Percentiles rank a stretch among this genome's conserved stretches.
Conservation (phyloP, 805 yeast genomes). For the Candida insectorum region DNA sequence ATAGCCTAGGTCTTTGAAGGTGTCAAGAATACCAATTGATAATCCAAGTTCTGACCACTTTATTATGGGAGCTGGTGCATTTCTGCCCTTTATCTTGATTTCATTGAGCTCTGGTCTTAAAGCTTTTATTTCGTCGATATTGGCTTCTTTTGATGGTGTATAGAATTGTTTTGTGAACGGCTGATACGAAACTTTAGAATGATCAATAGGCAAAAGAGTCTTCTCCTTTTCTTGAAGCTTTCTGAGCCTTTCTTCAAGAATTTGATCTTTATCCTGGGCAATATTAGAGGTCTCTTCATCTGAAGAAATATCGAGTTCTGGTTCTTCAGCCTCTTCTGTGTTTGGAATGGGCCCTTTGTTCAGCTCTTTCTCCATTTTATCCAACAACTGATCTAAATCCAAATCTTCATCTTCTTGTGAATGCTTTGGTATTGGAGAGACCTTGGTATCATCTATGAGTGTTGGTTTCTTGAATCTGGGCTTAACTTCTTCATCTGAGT, state of each 20-base stretch:
- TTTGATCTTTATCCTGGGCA: constrained; percentile 31
- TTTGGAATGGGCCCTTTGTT: constrained; percentile 6
- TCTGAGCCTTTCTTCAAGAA: constrained; percentile 34
- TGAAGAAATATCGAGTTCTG: too few species aligned
- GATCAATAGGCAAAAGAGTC: constrained; percentile 47
- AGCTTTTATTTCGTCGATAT: constrained; percentile 53
- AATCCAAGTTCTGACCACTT: constrained; percentile 84
- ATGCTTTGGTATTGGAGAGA: neutral
- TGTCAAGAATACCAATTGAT: constrained; percentile 52
- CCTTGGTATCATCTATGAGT: neutral
- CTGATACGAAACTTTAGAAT: constrained; percentile 41
- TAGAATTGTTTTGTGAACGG: constrained; percentile 64
- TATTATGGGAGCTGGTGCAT: constrained; percentile 61
- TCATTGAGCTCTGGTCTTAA: constrained; percentile 55
- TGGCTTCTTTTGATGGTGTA: constrained; percentile 54
- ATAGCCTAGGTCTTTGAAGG: constrained; percentile 52
- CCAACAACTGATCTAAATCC: constrained; percentile 1
- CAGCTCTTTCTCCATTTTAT: constrained; percentile 11
- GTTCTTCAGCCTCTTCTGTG: constrained; percentile 6
- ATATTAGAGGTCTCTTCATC: constrained; percentile 17
- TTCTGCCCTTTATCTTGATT: constrained; percentile 60
- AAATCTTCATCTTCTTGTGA: neutral
- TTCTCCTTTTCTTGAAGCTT: constrained; percentile 48
- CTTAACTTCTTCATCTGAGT: constrained; percentile 28
- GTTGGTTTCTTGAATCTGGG: constrained; percentile 5